These are phyloP conservation scores for Cystobasidium sp. DNA, from an alignment of 1,284 basidiomycete species.

Conservation along the genomic window DNA sequence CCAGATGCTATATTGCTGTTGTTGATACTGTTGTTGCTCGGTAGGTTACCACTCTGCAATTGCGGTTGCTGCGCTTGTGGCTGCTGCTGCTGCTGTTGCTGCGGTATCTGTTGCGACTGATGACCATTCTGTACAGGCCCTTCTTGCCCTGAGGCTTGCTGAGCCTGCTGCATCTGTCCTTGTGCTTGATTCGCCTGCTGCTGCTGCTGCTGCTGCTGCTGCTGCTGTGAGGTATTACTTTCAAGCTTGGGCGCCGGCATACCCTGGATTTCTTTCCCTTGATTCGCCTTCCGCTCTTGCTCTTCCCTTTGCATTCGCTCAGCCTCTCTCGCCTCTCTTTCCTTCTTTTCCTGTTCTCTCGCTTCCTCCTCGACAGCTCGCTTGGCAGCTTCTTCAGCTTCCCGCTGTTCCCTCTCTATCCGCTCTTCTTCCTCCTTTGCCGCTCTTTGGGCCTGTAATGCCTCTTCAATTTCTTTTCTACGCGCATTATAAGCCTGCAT, in stretches of 20 bases:
- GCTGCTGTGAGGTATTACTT: background rate
- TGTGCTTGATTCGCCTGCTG: background rate
- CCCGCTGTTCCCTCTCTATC: conserved; percentile 4
- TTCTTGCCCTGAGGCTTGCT: no score
- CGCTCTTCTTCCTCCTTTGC: conserved; percentile 42
- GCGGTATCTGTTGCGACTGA: background rate
- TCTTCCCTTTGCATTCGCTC: background rate
- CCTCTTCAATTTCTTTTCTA: conserved; percentile 22
- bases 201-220: background rate
- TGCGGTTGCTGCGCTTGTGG: background rate
- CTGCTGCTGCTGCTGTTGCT: background rate
- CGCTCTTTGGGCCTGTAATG: conserved; percentile 16
- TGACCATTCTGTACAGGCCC: no score
- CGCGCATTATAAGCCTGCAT: conserved; percentile 41
- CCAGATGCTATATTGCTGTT: background rate
- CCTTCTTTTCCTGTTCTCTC: conserved; percentile 20
- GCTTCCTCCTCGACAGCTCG: conserved; percentile 18
- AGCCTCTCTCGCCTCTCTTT: conserved; percentile 23
- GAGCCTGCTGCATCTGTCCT: background rate
- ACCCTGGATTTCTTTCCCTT: no score
- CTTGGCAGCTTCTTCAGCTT: conserved; percentile 31
- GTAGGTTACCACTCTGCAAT: background rate
- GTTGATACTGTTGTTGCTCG: background rate
- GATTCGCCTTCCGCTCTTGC: no score
- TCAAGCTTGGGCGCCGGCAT: no score